Base-by-base conservation (phyloP, 2,329 filamentous ascomycete genomes). In the Diaporthe longicolla region DNA sequence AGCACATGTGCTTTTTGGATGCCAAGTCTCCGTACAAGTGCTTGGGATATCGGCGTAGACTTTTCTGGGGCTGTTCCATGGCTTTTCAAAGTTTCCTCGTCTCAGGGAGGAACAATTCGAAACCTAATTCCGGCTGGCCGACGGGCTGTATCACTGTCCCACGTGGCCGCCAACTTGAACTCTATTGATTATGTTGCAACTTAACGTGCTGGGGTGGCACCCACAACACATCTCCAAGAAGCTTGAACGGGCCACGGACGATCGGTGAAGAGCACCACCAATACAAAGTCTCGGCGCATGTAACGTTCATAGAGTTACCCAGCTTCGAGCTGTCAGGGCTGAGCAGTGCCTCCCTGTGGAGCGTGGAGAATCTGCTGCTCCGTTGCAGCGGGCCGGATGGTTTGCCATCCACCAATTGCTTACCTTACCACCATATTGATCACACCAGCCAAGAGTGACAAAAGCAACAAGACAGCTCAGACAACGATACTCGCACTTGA, bases 371-470 rank as follows among this genome's bases (percentile, higher is more conserved):
- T 48, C 19, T 48, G 43, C 10, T 21, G 21, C 24, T 50, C 10
- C 45, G 45, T 52, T 15, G 61, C 29, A 19, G 3, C 37, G 61
- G 45, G 21, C 29, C 63, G 45, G 45, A 37, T 4, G 2, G 21
- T 35, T 4, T 19, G 45, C 26, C 45, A 24, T 54, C 48, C 48
- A 68, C 48, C 48, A 68, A 68, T 68, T 54, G 32, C n/a, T 68
- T 19, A 52, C n/a, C n/a, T n/a, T n/a, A n/a, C n/a, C n/a, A n/a
- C 32, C 29, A 21, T 26, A 21, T 37, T 13, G 21, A 26, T 29
- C 32, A 68, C 48, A 45, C n/a, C 32, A 54, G 63, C 48, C 48
- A 68, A 68, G 63, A 45, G 19, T 4, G 13, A 26, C 6, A 54
- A 54, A 68, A 54, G 48, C 48, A 54, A 48, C 21, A 21, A 13